Base-by-base conservation (phyloP, 805 yeast genomes). In the Candida michaelii region DNA sequence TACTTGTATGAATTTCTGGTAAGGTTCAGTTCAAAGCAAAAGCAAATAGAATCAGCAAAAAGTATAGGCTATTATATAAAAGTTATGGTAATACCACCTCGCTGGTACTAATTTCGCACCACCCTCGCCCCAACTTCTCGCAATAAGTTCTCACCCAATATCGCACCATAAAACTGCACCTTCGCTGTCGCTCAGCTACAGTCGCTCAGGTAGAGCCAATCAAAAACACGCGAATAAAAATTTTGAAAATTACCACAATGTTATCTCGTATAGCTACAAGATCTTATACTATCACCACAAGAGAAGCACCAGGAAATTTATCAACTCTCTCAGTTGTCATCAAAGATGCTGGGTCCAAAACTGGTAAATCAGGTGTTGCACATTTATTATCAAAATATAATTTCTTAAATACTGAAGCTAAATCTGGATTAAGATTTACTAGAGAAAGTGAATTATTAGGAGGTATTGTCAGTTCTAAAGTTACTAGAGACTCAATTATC, bases 381-480 rank as follows among this genome's bases (percentile, higher is more conserved):
- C 97, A 91, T 67, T 70, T 89, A 51, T 76, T 90, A 59, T 79
- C 91, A 59, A 80, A 89, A 66, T 89, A 81, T 66, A 84, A 83
- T 57, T 93, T 85, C 75, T 80, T 85, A 62, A 83, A 85, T 76
- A 89, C 96, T 44, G 74, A 75, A 48, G 65, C 80, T 55, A 88
- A 89, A 66, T 85, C 97, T 14, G 96, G 93, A 17, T 77, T 93
- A 63, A 86, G 98, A 74, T 76, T 90, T 59, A 85, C 89, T 60
- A 86, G 99, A 71, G 99, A 93, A 73, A 73, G 90, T 39, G 99
- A 91, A 73, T 79, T 93, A 52, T 76, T 91, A 52, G 98, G 99
- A 54, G 98, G 96, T 62, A 69, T 67, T 47, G 79, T 89, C 66
- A 60, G 76, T 38, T 73, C 95, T 34, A 57, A 61, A 44, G 83